Base-by-base conservation (phyloP, 164 flowering plant genomes). In the Macadamia tetraphylla region DNA sequence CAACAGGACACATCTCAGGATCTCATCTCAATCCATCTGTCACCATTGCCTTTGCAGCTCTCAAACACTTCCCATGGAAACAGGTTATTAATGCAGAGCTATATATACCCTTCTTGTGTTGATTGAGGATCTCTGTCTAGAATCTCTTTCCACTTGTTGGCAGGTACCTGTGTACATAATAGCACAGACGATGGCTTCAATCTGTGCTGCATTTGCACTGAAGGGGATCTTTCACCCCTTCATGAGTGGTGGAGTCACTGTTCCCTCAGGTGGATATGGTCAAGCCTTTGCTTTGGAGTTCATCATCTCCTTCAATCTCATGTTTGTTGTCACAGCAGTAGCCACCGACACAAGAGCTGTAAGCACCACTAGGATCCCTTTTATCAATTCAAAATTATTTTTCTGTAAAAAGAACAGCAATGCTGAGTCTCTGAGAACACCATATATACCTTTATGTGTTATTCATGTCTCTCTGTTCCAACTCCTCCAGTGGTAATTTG, bases 311-410 rank as follows among this genome's bases (percentile, higher is more conserved):
- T 92, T 88, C 87, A 86, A 77, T 80, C 94, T 92, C 82, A 88
- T 92, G 98, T 92, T 92, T 74, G 98, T 90, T 51, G 87, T 90
- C 75, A 88, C 98, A 46, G 94, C 92, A 7, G 94, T 92, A 6
- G 87, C 98, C 69, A 90, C 98, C 23, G 96, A 92, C 80, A 85
- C 94, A 1, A 81, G 87, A 78, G 94, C 96, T 77, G 98, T 92
- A 68, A 85, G 92, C 74, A 13, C n/a, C 44, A 12, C 40, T 35
- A 5, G 23, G 23, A 23, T 35, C 1, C 40, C 14, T 46, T 60
- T 13, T 3, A 12, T 12, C 32, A 53, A 6, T 10, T 40, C 1
- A 44, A 8, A 52, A n/a, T 29, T 52, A 5, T 17, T 17, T 60
- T 30, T 1, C 30, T 44, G 44, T 23, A 23, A 23, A 23, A 0